Evolutionary conservation across 208 protist genomes (phyloP).

Genomic region (Crithidia expoeki): DNA sequence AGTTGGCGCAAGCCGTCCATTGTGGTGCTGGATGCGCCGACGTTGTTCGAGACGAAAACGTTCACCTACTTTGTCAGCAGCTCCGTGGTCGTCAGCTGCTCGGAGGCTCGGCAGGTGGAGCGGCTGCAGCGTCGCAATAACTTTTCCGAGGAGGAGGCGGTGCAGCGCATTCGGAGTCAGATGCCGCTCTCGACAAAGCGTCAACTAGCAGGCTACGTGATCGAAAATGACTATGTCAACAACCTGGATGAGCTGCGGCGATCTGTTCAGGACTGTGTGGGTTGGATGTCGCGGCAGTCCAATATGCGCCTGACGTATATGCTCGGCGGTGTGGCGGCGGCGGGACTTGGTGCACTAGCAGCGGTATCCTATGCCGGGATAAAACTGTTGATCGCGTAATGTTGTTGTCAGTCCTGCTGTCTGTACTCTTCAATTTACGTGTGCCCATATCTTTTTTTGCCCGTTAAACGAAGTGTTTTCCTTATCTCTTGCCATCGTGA

Average conservation of each 20-base stretch:
- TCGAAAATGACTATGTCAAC: slow-evolving; percentile 67
- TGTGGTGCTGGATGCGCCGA: slow-evolving; percentile 88
- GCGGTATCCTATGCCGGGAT: slow-evolving; percentile 12
- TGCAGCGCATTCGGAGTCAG: slow-evolving; percentile 70
- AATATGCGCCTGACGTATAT: slow-evolving; percentile 40
- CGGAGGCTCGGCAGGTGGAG: slow-evolving; percentile 59
- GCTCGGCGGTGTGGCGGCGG: slow-evolving; percentile 24
- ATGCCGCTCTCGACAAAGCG: slow-evolving; percentile 81
- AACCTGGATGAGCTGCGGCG: slow-evolving; percentile 37
- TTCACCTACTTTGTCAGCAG: slow-evolving; percentile 79
- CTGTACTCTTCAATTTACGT: not conserved
- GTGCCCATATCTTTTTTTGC: not conserved
- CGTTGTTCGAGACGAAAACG: slow-evolving; percentile 84
- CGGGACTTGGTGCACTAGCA: slow-evolving; percentile 13
- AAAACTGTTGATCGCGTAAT: not conserved
- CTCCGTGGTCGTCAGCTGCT: slow-evolving; percentile 71
- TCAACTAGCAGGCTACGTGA: slow-evolving; percentile 65
- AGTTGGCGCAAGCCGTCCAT: slow-evolving; percentile 22
- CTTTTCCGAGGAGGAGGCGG: slow-evolving; percentile 48
- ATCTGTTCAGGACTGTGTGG: slow-evolving; percentile 45
- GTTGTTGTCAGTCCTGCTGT: not conserved
- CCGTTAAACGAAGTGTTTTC: not conserved
- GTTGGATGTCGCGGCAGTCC: slow-evolving; percentile 69
- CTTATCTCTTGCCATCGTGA: not conserved
- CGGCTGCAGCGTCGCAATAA: slow-evolving; percentile 65